Conservation (phyloP, 768 basidiomycete genomes). For the Pisolithus sp. region DNA sequence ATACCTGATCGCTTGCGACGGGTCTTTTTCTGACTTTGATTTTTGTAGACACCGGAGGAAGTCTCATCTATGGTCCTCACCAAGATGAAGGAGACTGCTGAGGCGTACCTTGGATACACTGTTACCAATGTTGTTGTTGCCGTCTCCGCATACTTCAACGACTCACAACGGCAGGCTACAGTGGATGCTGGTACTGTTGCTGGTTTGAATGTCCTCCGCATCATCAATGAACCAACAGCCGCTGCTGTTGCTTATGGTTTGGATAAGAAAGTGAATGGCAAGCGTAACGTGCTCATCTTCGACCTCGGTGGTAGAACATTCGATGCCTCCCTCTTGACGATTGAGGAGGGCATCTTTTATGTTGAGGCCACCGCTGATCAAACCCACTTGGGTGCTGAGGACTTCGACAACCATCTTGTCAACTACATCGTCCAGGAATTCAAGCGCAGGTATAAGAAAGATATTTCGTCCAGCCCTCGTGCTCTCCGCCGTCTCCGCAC, state of each 20-base stretch:
- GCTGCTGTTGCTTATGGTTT: slow-evolving; percentile 45
- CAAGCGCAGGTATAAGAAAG: slow-evolving; percentile 53
- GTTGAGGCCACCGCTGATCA: slow-evolving; percentile 53
- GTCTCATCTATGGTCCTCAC: neutral
- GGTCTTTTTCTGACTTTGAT: slow-evolving; percentile 51
- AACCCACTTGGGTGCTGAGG: slow-evolving; percentile 52
- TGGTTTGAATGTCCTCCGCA: slow-evolving; percentile 40
- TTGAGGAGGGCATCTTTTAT: slow-evolving; percentile 49
- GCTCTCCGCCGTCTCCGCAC: too few relatives aligned
- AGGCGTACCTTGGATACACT: slow-evolving; percentile 54
- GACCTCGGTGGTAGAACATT: slow-evolving; percentile 63
- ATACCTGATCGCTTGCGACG: neutral
- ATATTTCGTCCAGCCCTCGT: slow-evolving; percentile 47
- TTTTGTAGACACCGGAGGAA: slow-evolving; percentile 59
- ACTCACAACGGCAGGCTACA: slow-evolving; percentile 41
- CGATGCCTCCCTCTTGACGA: slow-evolving; percentile 87
- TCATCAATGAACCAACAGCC: slow-evolving; percentile 46
- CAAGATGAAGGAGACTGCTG: slow-evolving; percentile 36
- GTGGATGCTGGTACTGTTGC: slow-evolving; percentile 43
- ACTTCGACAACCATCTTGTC: slow-evolving; percentile 80
- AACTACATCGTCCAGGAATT: slow-evolving; percentile 56
- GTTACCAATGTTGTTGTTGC: slow-evolving; percentile 74
- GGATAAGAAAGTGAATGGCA: slow-evolving; percentile 32
- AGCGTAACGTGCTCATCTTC: slow-evolving; percentile 63
- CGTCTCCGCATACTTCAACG: slow-evolving; percentile 72